Evolutionary conservation across 495 filamentous ascomycete species (phyloP).

Genomic region (Penicillium pancosmium): DNA sequence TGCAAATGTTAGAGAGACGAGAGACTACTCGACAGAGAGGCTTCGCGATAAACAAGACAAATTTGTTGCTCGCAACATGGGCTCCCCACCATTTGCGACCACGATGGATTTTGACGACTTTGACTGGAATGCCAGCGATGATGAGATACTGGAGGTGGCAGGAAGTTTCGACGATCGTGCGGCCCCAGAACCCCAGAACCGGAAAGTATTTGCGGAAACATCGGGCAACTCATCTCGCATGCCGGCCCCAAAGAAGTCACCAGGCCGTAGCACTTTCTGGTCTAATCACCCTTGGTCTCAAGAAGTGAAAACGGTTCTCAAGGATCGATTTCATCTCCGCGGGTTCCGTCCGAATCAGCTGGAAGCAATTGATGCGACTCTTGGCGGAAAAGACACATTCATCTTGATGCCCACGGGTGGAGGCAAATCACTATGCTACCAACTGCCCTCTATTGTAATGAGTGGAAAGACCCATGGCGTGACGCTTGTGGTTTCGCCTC

Average conservation of each 20-base stretch:
- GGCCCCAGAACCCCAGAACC: slow-evolving; percentile 27
- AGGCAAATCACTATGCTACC: slow-evolving; percentile 96
- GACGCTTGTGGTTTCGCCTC: slow-evolving; percentile 90
- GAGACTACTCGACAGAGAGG: slow-evolving; percentile 11
- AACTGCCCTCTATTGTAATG: slow-evolving; percentile 83
- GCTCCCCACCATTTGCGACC: slow-evolving; percentile 30
- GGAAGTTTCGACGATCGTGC: slow-evolving; percentile 51
- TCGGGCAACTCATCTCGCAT: slow-evolving; percentile 51
- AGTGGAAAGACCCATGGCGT: slow-evolving; percentile 82
- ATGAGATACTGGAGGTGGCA: slow-evolving; percentile 67
- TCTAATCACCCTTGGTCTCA: slow-evolving; percentile 72
- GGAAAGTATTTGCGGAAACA: slow-evolving; percentile 57
- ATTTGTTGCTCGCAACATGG: slow-evolving; percentile 52
- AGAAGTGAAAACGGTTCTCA: slow-evolving; percentile 77
- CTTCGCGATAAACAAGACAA: slow-evolving; percentile 31
- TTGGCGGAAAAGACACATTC: slow-evolving; percentile 85
- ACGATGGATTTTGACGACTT: slow-evolving; percentile 57
- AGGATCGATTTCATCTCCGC: slow-evolving; percentile 76
- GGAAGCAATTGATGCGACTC: slow-evolving; percentile 91
- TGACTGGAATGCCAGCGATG: slow-evolving; percentile 67
- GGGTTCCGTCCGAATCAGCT: slow-evolving; percentile 92
- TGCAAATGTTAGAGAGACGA: slow-evolving; percentile 19
- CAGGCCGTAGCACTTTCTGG: slow-evolving; percentile 41
- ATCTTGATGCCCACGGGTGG: slow-evolving; percentile 98
- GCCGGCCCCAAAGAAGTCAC: slow-evolving; percentile 37